phyloP scores from a whole-genome alignment of 371 early-diverging fungal species.

The Apophysomyces trapeziformis region DNA sequence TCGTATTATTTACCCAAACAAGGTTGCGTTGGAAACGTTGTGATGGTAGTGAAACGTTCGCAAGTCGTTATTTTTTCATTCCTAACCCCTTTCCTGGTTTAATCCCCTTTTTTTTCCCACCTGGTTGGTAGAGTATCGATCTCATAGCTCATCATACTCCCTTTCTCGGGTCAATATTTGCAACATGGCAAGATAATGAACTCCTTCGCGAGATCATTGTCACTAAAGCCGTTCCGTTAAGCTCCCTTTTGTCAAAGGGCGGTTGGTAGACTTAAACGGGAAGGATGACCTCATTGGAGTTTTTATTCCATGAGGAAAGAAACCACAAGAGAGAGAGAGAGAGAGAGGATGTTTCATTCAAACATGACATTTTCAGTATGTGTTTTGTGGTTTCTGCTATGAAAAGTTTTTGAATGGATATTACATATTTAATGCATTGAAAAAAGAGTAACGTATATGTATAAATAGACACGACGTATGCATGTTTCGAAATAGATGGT shows the following conservation, averaged over 20 bases:
- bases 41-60: neutral
- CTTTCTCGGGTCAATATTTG: neutral
- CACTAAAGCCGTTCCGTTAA: neutral
- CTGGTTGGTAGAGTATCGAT: neutral
- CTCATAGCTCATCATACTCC: neutral
- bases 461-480: conserved; percentile 8
- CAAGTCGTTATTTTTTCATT: conserved; percentile 7
- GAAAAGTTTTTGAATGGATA: neutral
- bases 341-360: neutral
- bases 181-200: neutral
- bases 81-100: conserved; percentile 1
- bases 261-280: too few relatives aligned
- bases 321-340: too few relatives aligned
- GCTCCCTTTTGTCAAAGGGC: neutral
- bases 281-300: too few relatives aligned
- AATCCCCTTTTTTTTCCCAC: neutral
- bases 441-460: conserved; percentile 1
- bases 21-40: neutral
- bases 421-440: conserved; percentile 4
- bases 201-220: neutral
- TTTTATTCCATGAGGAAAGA: too few relatives aligned
- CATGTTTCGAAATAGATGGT: neutral
- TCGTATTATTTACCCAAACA: too few relatives aligned
- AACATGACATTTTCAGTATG: neutral
- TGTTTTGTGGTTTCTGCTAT: neutral